Evolutionary conservation across 2,329 filamentous ascomycete species (phyloP), one percentile per base, ranked within the genome.

Genomic region (Xylaria sp.): DNA sequence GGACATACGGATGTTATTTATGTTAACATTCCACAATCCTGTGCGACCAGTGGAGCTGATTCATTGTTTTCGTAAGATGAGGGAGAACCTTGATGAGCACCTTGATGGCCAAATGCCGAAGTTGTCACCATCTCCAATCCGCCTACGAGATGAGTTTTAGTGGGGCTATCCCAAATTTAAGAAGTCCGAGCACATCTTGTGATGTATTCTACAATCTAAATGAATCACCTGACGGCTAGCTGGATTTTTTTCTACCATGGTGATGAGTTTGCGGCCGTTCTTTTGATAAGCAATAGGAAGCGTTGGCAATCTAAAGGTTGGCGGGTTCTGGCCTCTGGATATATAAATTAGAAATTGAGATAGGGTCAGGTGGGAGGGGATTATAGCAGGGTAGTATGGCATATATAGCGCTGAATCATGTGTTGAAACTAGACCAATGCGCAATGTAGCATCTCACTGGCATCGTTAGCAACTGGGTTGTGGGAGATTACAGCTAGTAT

Each of bases 11-110:
- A 23, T 10, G 15, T n/a, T 57, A n/a, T 57, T 50, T 32, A 43
- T 60, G 43, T 15, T 41, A 39, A 8, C 9, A 45, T 50, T 39
- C 15, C 13, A 25, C 4, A 60, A 15, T 18, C 20, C 13, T 6
- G 32, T 52, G 36, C 20, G 23, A 23, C 3, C 32, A 50, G 58
- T 60, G 58, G 58, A 60, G 58, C 32, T 52, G 20, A 34, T 34
- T 39, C 5, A 43, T 32, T 53, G 4, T 20, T 20, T 53, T 52
- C 18, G 23, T 32, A 23, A 23, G 34, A 50, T 53, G 36, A 61
- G 41, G 4, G 53, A 57, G 53, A 57, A 57, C 53, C 53, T 57
- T 57, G 53, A 57, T 57, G 53, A 55, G 52, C 34, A 60, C 58
- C 58, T 60, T 60, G 58, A 60, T 60, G 58, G 58, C 18, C 45